phyloP scores from a whole-genome alignment of 257 asterid species.

The Solanum virginianum region DNA sequence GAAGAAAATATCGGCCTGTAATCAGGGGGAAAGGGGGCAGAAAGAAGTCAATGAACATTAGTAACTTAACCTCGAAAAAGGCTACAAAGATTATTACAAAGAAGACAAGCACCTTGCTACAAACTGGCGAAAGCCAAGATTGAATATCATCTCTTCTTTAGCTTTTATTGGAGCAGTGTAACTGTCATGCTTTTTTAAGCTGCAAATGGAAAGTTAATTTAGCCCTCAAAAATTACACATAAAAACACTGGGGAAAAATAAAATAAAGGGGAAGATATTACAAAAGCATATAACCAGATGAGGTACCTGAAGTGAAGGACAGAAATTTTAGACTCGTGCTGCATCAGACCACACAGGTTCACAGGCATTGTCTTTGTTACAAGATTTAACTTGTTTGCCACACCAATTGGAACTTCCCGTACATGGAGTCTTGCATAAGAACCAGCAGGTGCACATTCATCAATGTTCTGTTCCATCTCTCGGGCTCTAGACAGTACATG shows the following conservation, averaged over 20 bases:
- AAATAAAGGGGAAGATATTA: neutral
- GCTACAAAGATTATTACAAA: neutral
- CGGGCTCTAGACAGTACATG: slow-evolving; percentile 67
- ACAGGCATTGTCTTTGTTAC: slow-evolving; percentile 41
- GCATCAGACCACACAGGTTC: slow-evolving; percentile 71
- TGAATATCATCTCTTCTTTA: slow-evolving; percentile 84
- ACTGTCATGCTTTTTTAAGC: slow-evolving; percentile 74
- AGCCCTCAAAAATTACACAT: neutral
- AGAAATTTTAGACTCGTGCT: slow-evolving; percentile 85
- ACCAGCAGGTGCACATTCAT: slow-evolving; percentile 46
- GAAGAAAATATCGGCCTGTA: slow-evolving; percentile 85
- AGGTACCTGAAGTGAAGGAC: slow-evolving; percentile 92
- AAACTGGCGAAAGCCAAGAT: slow-evolving; percentile 93
- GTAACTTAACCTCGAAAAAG: neutral
- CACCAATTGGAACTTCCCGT: slow-evolving; percentile 38
- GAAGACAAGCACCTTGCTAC: slow-evolving; percentile 40
- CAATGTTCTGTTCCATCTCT: slow-evolving; percentile 49
- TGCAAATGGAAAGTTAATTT: slow-evolving; percentile 13
- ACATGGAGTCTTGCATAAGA: slow-evolving; percentile 64
- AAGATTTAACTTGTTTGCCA: slow-evolving; percentile 47
- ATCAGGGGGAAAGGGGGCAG: neutral
- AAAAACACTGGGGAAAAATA: neutral
- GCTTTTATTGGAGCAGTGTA: slow-evolving; percentile 83
- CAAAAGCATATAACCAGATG: neutral
- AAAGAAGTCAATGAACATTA: neutral